Percentiles rank a stretch among this genome's conserved stretches.
phyloP scores from a whole-genome alignment of 176 grass and related monocot genomes.

The Tuctoria greenei region DNA sequence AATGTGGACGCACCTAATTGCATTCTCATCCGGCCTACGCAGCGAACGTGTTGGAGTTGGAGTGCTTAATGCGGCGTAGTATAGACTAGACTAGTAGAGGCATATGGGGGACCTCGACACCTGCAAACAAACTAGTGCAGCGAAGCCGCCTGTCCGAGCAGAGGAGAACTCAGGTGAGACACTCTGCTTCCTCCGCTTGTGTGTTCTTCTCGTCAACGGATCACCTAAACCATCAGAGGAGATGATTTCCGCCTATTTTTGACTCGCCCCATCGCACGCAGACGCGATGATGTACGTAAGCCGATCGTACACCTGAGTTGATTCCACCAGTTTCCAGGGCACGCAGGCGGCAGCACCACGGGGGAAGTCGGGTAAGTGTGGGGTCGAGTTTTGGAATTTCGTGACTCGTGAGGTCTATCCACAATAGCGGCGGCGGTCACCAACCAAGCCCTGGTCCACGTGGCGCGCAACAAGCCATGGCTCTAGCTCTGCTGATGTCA shows the following conservation, averaged over 20 bases:
- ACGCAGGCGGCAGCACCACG: no score
- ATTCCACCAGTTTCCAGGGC: no score
- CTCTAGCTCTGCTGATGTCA: not conserved
- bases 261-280: not conserved
- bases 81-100: no score
- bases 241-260: slow-evolving; percentile 1
- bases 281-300: not conserved
- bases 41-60: not conserved
- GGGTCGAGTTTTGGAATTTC: not conserved
- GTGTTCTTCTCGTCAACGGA: not conserved
- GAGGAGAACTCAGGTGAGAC: not conserved
- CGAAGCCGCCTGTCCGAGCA: not conserved
- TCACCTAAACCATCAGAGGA: not conserved
- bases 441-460: slow-evolving; percentile 17
- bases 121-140: not conserved
- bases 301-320: not conserved
- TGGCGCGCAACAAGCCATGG: not conserved
- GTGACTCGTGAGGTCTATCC: not conserved
- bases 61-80: no score
- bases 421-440: slow-evolving; percentile 11
- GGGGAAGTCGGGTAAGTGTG: not conserved
- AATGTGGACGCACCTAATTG: no score
- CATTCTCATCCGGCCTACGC: no score
- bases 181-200: not conserved
- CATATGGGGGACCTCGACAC: not conserved